A percentile compares a stretch with the other conserved stretches of the same genome.
Evolutionary conservation across 1,284 basidiomycete genomes (phyloP).

Genomic region (Ceratobasidium theobromae): DNA sequence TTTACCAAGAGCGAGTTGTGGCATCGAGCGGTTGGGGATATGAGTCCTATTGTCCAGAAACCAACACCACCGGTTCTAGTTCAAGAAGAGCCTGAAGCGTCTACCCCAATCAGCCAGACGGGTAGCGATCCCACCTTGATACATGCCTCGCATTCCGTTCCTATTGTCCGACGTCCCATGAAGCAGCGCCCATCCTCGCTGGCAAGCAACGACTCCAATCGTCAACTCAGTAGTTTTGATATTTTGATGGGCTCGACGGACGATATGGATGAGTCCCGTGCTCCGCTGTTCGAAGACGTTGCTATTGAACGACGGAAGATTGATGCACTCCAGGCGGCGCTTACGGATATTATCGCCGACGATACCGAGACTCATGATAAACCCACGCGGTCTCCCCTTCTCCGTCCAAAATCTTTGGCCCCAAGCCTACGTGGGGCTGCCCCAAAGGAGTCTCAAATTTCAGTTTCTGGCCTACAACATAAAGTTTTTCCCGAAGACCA

Average conservation of each 20-base stretch:
- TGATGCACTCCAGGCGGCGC: slow-evolving; percentile 90
- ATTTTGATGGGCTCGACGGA: slow-evolving; percentile 65
- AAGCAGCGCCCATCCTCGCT: slow-evolving; percentile 12
- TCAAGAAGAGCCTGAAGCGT: slow-evolving; percentile 9
- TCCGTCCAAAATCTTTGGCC: not conserved
- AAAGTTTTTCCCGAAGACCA: slow-evolving; percentile 46
- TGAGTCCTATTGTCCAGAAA: slow-evolving; percentile 44
- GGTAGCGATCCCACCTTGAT: slow-evolving; percentile 3
- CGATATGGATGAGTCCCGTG: slow-evolving; percentile 56
- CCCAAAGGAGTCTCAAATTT: too few species aligned
- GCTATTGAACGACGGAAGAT: slow-evolving; percentile 65
- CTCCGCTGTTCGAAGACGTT: slow-evolving; percentile 76
- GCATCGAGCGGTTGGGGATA: slow-evolving; percentile 82
- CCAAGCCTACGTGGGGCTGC: not conserved
- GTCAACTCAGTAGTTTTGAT: slow-evolving; percentile 59
- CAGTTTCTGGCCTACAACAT: not conserved
- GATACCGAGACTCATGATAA: slow-evolving; percentile 49
- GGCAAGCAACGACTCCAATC: slow-evolving; percentile 16
- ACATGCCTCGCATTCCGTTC: slow-evolving; percentile 19
- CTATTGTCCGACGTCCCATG: slow-evolving; percentile 18
- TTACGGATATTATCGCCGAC: slow-evolving; percentile 89
- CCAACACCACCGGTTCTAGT: not conserved
- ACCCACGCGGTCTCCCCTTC: not conserved
- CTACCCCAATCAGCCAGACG: not conserved
- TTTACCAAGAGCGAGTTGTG: slow-evolving; percentile 88